These are phyloP conservation scores for Solanum chmielewskii DNA, from an alignment of 257 asterid species.

Conservation along the genomic window DNA sequence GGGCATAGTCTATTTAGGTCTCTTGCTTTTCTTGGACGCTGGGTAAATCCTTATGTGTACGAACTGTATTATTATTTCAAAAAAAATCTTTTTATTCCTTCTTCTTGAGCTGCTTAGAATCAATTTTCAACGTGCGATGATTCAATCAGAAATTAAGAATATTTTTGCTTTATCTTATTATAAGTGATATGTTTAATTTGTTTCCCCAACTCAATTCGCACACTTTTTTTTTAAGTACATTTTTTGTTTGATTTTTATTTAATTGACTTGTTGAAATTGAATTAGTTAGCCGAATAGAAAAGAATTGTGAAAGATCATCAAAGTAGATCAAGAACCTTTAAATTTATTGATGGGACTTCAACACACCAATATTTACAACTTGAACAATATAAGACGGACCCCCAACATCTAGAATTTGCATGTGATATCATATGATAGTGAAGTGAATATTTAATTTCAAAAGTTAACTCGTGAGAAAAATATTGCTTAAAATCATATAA, in stretches of 20 bases:
- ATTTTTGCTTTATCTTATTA: not conserved
- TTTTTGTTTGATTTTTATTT: not conserved
- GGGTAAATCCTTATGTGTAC: not conserved
- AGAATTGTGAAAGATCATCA: fast-evolving
- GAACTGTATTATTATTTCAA: not conserved
- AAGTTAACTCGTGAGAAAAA: fast-evolving
- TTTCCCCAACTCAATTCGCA: not conserved
- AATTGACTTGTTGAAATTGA: not conserved
- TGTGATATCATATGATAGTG: too few relatives aligned
- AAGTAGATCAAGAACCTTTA: not conserved
- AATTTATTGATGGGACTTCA: too few relatives aligned
- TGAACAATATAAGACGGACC: not conserved
- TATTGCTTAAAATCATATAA: not conserved
- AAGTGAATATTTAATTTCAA: too few relatives aligned
- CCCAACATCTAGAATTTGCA: fast-evolving
- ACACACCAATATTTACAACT: not conserved
- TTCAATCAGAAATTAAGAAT: not conserved
- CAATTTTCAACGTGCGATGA: not conserved
- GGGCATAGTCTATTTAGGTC: not conserved
- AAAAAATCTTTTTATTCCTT: not conserved
- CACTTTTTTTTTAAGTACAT: not conserved
- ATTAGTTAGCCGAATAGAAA: too few relatives aligned
- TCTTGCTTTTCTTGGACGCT: not conserved
- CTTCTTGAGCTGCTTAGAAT: not conserved
- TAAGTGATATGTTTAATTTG: not conserved